Conservation (phyloP, 768 basidiomycete genomes). For the Cytidiella melzeri region DNA sequence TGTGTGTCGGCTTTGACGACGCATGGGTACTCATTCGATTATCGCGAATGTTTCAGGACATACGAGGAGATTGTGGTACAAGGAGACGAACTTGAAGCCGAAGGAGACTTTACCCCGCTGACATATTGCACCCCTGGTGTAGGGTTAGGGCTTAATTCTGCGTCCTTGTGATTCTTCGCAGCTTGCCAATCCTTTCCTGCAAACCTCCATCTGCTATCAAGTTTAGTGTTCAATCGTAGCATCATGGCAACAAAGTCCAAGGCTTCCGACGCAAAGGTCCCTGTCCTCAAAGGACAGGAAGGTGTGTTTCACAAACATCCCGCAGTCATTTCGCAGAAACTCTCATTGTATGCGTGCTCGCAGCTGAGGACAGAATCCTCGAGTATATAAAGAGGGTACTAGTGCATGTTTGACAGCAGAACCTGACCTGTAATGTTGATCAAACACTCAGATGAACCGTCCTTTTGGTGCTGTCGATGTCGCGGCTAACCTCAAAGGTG, state of each 20-base stretch:
- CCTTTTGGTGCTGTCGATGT: conserved; percentile 92
- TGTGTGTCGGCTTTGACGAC: conserved; percentile 18
- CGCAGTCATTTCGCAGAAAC: background rate
- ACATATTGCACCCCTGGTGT: background rate
- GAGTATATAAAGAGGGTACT: conserved; percentile 72
- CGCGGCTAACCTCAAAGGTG: conserved; percentile 84
- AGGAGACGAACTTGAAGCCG: too few relatives aligned
- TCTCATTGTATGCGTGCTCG: background rate
- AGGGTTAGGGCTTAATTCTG: conserved; percentile 4
- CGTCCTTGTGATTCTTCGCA: background rate
- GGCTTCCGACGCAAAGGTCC: conserved; percentile 24
- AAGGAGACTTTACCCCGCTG: too few relatives aligned
- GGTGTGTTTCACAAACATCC: conserved; percentile 28
- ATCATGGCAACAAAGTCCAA: conserved; percentile 21
- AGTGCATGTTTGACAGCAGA: background rate
- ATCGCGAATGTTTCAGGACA: conserved; percentile 1
- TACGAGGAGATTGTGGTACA: conserved; percentile 2
- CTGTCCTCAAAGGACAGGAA: conserved; percentile 68
- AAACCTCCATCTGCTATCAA: too few relatives aligned
- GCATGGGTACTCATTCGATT: conserved; percentile 59
- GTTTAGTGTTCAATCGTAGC: background rate
- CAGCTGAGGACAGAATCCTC: conserved; percentile 71
- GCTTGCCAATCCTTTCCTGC: too few relatives aligned
- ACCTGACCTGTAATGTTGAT: conserved; percentile 8
- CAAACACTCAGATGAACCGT: conserved; percentile 69